These are phyloP conservation scores for Sphaerulina musiva DNA, from an alignment of 2,329 filamentous ascomycete genomes.

Conservation along the genomic window DNA sequence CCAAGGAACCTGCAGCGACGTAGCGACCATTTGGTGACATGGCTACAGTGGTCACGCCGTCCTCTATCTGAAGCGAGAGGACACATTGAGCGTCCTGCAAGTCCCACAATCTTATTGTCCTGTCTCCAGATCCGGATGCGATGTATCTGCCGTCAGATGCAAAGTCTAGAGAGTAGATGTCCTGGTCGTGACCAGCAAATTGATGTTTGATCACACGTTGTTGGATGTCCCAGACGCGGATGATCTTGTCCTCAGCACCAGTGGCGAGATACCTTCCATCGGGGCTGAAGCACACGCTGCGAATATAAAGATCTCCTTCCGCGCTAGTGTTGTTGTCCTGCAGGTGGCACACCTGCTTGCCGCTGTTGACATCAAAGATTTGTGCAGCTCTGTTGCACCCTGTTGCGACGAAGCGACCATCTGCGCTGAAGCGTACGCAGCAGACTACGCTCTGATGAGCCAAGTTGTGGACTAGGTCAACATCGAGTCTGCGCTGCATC, in stretches of 20 bases:
- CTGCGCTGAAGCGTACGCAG: slow-evolving; percentile 92
- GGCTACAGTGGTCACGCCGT: slow-evolving; percentile 94
- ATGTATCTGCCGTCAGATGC: slow-evolving; percentile 89
- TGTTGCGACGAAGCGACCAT: slow-evolving; percentile 92
- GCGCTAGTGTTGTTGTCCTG: slow-evolving; percentile 84
- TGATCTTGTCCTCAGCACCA: slow-evolving; percentile 94
- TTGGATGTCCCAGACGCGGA: slow-evolving; percentile 93
- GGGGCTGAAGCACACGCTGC: slow-evolving; percentile 97
- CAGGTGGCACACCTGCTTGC: slow-evolving; percentile 79
- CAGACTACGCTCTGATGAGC: slow-evolving; percentile 94
- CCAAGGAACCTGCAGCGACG: slow-evolving; percentile 88
- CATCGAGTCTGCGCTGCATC: slow-evolving; percentile 81
- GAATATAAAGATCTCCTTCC: slow-evolving; percentile 88
- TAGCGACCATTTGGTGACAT: slow-evolving; percentile 93
- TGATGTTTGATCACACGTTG: slow-evolving; percentile 78
- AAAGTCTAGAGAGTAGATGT: slow-evolving; percentile 96
- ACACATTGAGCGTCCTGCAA: slow-evolving; percentile 78
- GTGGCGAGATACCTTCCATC: slow-evolving; percentile 91
- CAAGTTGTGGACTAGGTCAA: slow-evolving; percentile 88
- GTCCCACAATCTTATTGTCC: slow-evolving; percentile 94
- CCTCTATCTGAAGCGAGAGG: slow-evolving; percentile 83
- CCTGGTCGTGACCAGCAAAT: slow-evolving; percentile 95
- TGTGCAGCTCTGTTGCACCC: slow-evolving; percentile 99
- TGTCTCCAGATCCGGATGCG: slow-evolving; percentile 88
- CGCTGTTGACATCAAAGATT: slow-evolving; percentile 87